Evolutionary conservation across 768 basidiomycete species (phyloP).

Genomic region (Russula lepida): DNA sequence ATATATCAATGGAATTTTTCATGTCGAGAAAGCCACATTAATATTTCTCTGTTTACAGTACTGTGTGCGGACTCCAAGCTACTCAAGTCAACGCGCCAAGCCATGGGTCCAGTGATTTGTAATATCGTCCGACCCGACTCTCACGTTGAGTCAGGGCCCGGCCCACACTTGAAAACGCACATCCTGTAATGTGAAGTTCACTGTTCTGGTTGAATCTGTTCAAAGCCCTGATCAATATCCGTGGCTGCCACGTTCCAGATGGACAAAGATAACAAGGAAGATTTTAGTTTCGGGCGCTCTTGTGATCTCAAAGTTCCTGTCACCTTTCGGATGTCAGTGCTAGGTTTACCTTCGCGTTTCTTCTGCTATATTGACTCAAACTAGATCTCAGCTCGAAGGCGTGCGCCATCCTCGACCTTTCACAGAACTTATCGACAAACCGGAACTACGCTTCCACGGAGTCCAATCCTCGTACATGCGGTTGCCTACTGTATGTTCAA

Average conservation of each 20-base stretch:
- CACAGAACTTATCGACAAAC: conserved; percentile 75
- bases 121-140: too few species aligned
- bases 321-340: conserved; percentile 68
- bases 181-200: not conserved
- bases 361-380: not conserved
- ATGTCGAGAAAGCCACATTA: too few species aligned
- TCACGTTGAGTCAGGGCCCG: too few species aligned
- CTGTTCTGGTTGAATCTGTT: not conserved
- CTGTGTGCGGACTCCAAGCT: too few species aligned
- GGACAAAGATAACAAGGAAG: conserved; percentile 66
- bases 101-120: too few species aligned
- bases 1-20: too few species aligned
- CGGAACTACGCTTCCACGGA: conserved; percentile 76
- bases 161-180: too few species aligned
- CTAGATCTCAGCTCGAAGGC: conserved; percentile 82
- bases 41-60: too few species aligned
- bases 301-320: conserved; percentile 84
- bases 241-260: conserved; percentile 24
- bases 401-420: conserved; percentile 59
- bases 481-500: not conserved
- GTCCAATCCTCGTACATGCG: conserved; percentile 67
- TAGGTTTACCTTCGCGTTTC: not conserved
- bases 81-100: too few species aligned
- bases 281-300: conserved; percentile 88
- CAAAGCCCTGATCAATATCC: not conserved